These are phyloP conservation scores for Fusarium kyushuense DNA, from an alignment of 2,329 filamentous ascomycete species.

Conservation along the genomic window DNA sequence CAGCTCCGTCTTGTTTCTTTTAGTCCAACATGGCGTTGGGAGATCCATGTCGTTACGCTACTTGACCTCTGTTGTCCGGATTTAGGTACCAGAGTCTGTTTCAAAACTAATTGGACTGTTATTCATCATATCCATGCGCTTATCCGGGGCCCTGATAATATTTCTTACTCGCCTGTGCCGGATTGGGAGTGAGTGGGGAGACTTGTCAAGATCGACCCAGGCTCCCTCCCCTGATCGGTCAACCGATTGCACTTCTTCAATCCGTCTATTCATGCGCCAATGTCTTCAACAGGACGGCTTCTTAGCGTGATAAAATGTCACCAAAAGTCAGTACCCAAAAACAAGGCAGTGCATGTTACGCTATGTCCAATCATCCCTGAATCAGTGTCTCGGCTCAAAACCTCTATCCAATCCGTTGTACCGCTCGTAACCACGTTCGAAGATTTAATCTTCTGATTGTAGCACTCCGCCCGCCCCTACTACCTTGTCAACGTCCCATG, in stretches of 20 bases:
- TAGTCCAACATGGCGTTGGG: conserved; percentile 33
- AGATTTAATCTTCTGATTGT: conserved; percentile 18
- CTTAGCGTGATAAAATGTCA: background rate
- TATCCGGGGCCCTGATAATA: background rate
- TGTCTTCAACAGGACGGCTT: conserved; percentile 1
- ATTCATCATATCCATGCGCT: conserved; percentile 6
- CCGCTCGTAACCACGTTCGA: conserved; percentile 5
- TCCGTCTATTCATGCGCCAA: conserved; percentile 8
- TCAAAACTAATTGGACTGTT: background rate
- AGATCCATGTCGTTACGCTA: conserved; percentile 25
- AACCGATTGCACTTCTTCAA: conserved; percentile 6
- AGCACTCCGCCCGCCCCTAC: conserved; percentile 31
- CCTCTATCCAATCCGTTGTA: conserved; percentile 17
- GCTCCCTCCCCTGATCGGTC: conserved; percentile 2
- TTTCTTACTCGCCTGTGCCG: conserved; percentile 7
- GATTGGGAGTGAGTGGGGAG: conserved; percentile 19
- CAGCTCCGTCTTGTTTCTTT: conserved; percentile 5
- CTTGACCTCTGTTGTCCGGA: conserved; percentile 19
- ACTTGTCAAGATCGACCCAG: background rate
- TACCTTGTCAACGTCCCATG: conserved; percentile 70
- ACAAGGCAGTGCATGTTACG: conserved; percentile 18
- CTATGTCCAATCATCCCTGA: conserved; percentile 30
- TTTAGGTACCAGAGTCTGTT: conserved; percentile 27
- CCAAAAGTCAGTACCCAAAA: conserved; percentile 16
- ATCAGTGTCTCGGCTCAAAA: conserved; percentile 17